Percentiles rank a stretch among this genome's conserved stretches.
Conservation (phyloP, 495 filamentous ascomycete genomes). For the Staphylotrichum tortipilum region DNA sequence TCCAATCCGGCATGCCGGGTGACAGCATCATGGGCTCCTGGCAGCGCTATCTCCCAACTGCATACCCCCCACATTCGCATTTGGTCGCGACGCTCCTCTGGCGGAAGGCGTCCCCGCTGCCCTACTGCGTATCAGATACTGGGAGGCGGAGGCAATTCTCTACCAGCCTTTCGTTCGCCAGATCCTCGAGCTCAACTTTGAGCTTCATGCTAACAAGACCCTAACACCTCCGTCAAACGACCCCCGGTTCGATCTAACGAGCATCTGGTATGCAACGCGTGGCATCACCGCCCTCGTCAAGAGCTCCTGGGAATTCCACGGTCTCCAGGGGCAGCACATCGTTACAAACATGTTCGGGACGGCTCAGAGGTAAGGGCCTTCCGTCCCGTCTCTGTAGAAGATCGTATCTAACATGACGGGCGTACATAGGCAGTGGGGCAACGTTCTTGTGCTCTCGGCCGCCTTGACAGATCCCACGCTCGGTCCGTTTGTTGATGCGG, state of each 20-base stretch:
- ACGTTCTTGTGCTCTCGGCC: conserved; percentile 79
- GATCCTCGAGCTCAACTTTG: conserved; percentile 47
- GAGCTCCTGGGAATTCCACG: conserved; percentile 82
- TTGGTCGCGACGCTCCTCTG: conserved; percentile 60
- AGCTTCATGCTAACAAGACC: too few species aligned
- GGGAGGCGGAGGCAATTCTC: conserved; percentile 82
- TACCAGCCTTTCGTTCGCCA: conserved; percentile 70
- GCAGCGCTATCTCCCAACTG: conserved; percentile 38
- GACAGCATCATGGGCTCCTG: conserved; percentile 41
- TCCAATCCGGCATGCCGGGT: background rate
- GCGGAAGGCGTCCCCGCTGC: conserved; percentile 71
- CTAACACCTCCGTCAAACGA: too few species aligned
- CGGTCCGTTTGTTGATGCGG: conserved; percentile 39
- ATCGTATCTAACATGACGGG: background rate
- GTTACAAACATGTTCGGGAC: conserved; percentile 95
- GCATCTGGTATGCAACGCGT: conserved; percentile 43
- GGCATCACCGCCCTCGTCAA: conserved; percentile 68
- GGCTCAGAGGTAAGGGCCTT: conserved; percentile 75
- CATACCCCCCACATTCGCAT: conserved; percentile 42
- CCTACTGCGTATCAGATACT: conserved; percentile 86
- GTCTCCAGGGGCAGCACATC: conserved; percentile 53
- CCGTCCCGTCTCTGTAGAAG: conserved; percentile 7
- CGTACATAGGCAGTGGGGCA: conserved; percentile 78
- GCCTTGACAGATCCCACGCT: conserved; percentile 57
- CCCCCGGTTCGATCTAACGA: conserved; percentile 23